phyloP scores from a whole-genome alignment of 345 rosid genomes.

The Gynandropsis gynandra region DNA sequence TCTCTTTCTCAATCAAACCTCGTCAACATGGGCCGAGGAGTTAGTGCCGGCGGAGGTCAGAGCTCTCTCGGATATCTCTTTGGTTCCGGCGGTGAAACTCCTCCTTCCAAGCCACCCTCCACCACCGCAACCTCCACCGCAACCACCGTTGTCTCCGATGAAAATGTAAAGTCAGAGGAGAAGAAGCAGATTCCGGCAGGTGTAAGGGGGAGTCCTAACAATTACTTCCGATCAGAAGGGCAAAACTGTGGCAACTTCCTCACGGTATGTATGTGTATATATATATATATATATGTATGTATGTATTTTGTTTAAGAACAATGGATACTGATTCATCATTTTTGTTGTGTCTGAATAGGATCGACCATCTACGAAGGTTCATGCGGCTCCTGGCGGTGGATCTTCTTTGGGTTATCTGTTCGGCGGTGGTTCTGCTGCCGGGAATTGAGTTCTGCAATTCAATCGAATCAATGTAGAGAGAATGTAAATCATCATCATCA shows the following conservation, averaged over 20 bases:
- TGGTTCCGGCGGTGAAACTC: slow-evolving; percentile 57
- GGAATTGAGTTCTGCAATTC: background rate
- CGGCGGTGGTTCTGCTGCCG: slow-evolving; percentile 26
- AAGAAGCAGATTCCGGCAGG: slow-evolving; percentile 58
- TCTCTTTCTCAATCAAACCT: slow-evolving; percentile 1
- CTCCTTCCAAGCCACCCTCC: slow-evolving; percentile 35
- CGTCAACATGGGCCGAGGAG: slow-evolving; percentile 72
- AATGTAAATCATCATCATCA: too few species aligned
- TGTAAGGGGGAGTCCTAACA: slow-evolving; percentile 54
- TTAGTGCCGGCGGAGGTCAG: slow-evolving; percentile 80
- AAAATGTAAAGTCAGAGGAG: slow-evolving; percentile 31
- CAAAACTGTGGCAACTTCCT: slow-evolving; percentile 83
- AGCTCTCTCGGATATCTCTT: slow-evolving; percentile 89
- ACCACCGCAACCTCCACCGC: slow-evolving; percentile 29
- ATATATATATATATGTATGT: too few species aligned
- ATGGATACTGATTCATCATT: background rate
- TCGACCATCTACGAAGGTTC: slow-evolving; percentile 50
- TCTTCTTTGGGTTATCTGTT: slow-evolving; percentile 50
- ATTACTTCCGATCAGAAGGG: slow-evolving; percentile 70
- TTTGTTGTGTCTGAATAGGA: slow-evolving; percentile 28
- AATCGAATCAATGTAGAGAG: too few species aligned
- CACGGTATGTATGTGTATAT: slow-evolving; percentile 36
- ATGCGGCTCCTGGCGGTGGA: slow-evolving; percentile 52
- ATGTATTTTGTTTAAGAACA: background rate
- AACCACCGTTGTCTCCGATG: slow-evolving; percentile 28